Evolutionary conservation across 805 yeast genomes (phyloP).

Genomic region (Suhomyces kilbournensis): DNA sequence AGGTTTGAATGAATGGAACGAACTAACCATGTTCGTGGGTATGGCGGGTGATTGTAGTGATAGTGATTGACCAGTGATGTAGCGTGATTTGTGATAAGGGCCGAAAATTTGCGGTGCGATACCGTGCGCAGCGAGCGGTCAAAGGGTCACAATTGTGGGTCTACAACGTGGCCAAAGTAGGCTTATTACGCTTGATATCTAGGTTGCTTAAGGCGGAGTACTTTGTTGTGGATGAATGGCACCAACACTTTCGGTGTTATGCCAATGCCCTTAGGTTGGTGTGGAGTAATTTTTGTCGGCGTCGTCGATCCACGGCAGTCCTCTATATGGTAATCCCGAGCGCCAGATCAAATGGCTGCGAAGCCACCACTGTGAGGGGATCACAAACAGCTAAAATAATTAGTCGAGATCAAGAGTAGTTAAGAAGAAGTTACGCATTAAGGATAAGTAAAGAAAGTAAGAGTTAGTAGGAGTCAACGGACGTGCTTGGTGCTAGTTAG

Average conservation of each 20-base stretch:
- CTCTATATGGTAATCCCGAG: neutral
- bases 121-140: neutral
- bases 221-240: neutral
- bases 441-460: neutral
- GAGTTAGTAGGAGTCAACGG: neutral
- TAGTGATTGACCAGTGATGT: neutral
- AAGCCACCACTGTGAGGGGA: neutral
- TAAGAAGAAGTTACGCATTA: no score
- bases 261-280: neutral
- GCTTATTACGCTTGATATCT: neutral
- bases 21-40: no score
- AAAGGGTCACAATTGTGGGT: neutral
- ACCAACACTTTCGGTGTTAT: neutral
- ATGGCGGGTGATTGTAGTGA: neutral
- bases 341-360: constrained; percentile 1
- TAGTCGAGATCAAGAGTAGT: neutral
- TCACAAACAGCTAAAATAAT: neutral
- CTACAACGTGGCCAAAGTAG: neutral
- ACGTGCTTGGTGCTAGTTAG: neutral
- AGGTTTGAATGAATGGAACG: neutral
- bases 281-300: neutral
- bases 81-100: neutral
- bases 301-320: neutral
- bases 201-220: neutral
- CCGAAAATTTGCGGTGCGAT: neutral